Base-by-base conservation (phyloP, 768 basidiomycete genomes). In the Epithele typhae region DNA sequence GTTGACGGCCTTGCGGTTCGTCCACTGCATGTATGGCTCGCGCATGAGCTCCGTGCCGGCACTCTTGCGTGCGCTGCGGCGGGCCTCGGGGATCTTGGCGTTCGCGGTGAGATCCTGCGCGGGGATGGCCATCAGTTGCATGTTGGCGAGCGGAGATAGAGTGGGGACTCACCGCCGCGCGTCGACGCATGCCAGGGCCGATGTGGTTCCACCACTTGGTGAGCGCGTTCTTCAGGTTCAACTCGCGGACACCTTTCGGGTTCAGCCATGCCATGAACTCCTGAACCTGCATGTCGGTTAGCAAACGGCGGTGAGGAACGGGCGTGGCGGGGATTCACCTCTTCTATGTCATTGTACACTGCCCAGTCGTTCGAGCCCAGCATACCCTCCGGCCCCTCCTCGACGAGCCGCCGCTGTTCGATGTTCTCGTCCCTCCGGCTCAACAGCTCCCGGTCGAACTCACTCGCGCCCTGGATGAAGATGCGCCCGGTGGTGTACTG, bases 391-490 rank as follows among this genome's bases (percentile, higher is more conserved):
- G 77, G 76, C 2, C 87, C 91, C 63, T 95, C 93, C 62, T 93
- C 94, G 37, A 83, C 84, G 37, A 66, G 64, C 59, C 89, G 73
- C 49, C 87, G 70, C 45, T 68, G 70, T 40, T 74, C 74, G 23
- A 92, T 71, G 40, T 73, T 68, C 52, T 70, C 71, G 44, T 75
- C 76, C 51, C 80, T 70, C 57, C 79, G 75, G 45, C 76, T 72
- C 58, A 89, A 64, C n/a, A 86, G 64, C 48, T 89, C 84, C 46
- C 79, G 55, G 52, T 97, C 96, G 59, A 82, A 79, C 55, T 84
- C 80, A 53, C 84, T 88, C 21, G 91, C 90, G 0, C 95, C 96
- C 65, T 99, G 96, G 23, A 99, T 66, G 63, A 97, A 96, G 39
- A 99, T 60, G 43, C 95, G 73, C 5, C 93, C 96, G 17, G 92